Base-by-base conservation (phyloP, 2,329 filamentous ascomycete species). In the Scytalidium lignicola region DNA sequence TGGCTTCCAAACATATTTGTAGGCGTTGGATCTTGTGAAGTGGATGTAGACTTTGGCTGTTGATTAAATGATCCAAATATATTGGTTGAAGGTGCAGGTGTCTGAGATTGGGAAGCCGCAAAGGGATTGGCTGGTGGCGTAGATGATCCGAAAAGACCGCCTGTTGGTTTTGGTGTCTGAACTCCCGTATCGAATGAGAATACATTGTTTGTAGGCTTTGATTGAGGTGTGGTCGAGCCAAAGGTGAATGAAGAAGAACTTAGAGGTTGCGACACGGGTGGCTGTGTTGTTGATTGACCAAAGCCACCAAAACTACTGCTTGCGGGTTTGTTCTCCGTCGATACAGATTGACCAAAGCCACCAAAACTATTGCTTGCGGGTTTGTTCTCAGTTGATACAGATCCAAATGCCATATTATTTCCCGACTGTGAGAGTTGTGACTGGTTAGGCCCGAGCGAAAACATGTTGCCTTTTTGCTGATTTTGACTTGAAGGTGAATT, bases 291-390 rank as follows among this genome's bases (percentile, higher is more conserved):
- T 21, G 41, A 44, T 26, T 44, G 43, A 19, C 43, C 43, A 44
- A 44, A 44, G 29, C 32, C 44, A 17, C 28, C 32, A 21, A 53
- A 39, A 44, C 29, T 47, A 20, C 19, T 7, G 48, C 32, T 43
- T n/a, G 22, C 19, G 15, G 42, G 42, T 4, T 28, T 23, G 42
- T 23, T 44, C n/a, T n/a, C n/a, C n/a, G n/a, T n/a, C n/a, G n/a
- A n/a, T n/a, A n/a, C n/a, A n/a, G 43, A 21, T 13, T 45, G 43
- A 13, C 43, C 43, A 32, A 45, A 45, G 7, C 43, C 43, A 15
- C 22, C n/a, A 32, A 45, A 45, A 2, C 15, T n/a, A 29, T 45
- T 59, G 48, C 58, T 61, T 17, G 48, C 29, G 20, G 45, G 51
- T 28, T 56, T 55, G 20, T 59, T 37, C 4, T 37, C 32, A 4